Conservation (phyloP, 768 basidiomycete genomes). For the Suillus spraguei region DNA sequence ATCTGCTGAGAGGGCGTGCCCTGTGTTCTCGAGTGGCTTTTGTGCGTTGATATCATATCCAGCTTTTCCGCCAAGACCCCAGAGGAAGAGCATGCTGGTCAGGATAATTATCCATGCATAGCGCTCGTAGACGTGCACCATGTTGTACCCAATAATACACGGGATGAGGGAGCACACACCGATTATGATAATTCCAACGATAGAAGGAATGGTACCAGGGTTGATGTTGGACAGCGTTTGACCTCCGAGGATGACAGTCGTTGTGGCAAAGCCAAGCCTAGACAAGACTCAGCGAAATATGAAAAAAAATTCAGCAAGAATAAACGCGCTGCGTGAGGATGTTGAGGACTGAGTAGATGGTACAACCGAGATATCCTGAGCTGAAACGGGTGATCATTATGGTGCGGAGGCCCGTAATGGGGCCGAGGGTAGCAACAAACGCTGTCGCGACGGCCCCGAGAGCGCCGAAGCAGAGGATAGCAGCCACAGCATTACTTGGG, state of each 20-base stretch:
- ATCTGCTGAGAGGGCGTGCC: constrained; percentile 46
- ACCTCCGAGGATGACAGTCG: constrained; percentile 54
- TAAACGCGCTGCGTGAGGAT: constrained; percentile 47
- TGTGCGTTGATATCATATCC: constrained; percentile 49
- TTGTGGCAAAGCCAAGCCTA: constrained; percentile 51
- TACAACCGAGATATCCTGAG: constrained; percentile 50
- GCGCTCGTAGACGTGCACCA: constrained; percentile 52
- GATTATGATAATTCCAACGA: constrained; percentile 51
- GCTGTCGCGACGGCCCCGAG: constrained; percentile 45
- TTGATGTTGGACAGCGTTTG: constrained; percentile 52
- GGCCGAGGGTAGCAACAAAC: constrained; percentile 57
- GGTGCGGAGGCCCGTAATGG: constrained; percentile 53
- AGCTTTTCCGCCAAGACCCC: constrained; percentile 49
- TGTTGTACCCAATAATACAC: constrained; percentile 49
- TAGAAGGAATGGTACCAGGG: constrained; percentile 44
- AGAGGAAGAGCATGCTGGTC: constrained; percentile 52
- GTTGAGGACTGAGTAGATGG: constrained; percentile 53
- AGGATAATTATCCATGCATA: constrained; percentile 55
- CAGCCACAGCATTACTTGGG: constrained; percentile 44
- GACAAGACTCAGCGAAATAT: not conserved
- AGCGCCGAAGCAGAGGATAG: constrained; percentile 48
- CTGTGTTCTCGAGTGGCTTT: constrained; percentile 44
- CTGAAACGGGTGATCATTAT: constrained; percentile 55
- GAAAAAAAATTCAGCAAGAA: not conserved
- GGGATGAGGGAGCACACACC: constrained; percentile 44